Evolutionary conservation across 768 basidiomycete species (phyloP), one percentile per base, ranked within the genome.

Genomic region (Mycena pura): DNA sequence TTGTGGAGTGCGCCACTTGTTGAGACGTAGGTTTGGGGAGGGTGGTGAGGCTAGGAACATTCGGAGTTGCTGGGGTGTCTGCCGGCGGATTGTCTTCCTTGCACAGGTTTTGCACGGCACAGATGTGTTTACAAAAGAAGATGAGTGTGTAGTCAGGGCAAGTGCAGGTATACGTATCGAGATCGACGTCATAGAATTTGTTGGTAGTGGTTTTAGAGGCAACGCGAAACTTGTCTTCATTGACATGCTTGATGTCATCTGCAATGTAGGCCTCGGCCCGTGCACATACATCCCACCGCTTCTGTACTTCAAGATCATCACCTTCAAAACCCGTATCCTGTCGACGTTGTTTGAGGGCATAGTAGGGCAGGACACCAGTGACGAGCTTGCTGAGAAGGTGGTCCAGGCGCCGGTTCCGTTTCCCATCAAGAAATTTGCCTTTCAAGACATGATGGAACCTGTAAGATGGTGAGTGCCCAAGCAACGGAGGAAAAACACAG

Each of bases 401-500:
- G 21, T 45, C 44, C 9, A 45, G 21, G 7, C 44, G 44, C 4
- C 44, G 44, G 24, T 45, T 45, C 6, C 44, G 44, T 22, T 25
- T 45, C n/a, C 6, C 17, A 50, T 50, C 14, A 28, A 54, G 25
- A 24, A 45, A 45, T 22, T 45, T 45, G 9, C 44, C 44, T 22
- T 45, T 45, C 7, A 45, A 24, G 6, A 54, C 52, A 19, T 54
- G 52, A 41, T 54, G 52, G 36, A 34, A 54, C 7, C 52, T 54
- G 52, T 25, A 50, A 14, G n/a, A n/a, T n/a, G 24, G 34, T 41
- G 5, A 11, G 13, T 7, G 25, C 9, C 6, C 36, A 24, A 14
- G 8, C n/a, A 25, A 38, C 6, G 41, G 27, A 54, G 25, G 11
- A 9, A 14, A 24, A 4, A 40, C 8, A 41, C 6, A 36, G 9